phyloP scores from a whole-genome alignment of 768 basidiomycete species.

The Tricholoma saponaceum region DNA sequence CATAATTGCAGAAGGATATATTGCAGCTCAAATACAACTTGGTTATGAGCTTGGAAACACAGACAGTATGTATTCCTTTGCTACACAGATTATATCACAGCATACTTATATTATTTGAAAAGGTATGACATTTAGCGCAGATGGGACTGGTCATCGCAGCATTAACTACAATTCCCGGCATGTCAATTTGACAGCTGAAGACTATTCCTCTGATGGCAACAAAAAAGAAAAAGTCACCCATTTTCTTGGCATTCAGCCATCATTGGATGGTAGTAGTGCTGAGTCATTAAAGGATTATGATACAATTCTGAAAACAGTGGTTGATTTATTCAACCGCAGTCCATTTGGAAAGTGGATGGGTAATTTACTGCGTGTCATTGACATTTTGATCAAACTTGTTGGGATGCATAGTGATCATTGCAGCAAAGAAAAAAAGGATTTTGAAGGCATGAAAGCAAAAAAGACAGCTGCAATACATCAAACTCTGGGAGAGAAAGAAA shows the following conservation, averaged over 20 bases:
- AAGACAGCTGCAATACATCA: conserved; percentile 14
- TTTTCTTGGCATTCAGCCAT: conserved; percentile 17
- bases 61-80: neutral
- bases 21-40: conserved; percentile 15
- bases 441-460: conserved; percentile 12
- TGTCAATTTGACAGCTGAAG: conserved; percentile 15
- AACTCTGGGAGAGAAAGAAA: no score
- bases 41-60: conserved; percentile 7
- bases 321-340: conserved; percentile 16
- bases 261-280: conserved; percentile 16
- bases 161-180: conserved; percentile 19
- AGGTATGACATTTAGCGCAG: conserved; percentile 10
- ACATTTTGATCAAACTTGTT: conserved; percentile 14
- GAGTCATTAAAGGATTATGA: conserved; percentile 19
- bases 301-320: conserved; percentile 8
- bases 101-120: neutral
- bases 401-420: conserved; percentile 19
- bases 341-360: conserved; percentile 17
- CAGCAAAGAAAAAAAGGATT: conserved; percentile 25
- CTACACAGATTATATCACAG: neutral
- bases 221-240: conserved; percentile 8
- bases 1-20: conserved; percentile 5
- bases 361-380: conserved; percentile 7
- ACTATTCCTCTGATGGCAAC: conserved; percentile 5
- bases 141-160: conserved; percentile 13